Base-by-base conservation (phyloP, 345 rosid genomes). In the Murraya paniculata region DNA sequence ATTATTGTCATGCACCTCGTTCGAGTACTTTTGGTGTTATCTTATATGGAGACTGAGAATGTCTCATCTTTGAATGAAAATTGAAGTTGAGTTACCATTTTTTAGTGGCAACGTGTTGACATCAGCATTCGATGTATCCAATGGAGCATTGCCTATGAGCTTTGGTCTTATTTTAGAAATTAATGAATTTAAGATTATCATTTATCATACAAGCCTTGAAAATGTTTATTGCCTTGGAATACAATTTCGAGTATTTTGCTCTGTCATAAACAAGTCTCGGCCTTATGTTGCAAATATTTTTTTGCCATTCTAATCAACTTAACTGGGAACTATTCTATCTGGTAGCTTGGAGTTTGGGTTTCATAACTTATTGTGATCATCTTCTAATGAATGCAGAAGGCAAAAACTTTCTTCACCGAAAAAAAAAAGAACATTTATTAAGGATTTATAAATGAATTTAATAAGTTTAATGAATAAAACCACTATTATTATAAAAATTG, bases 11-110 rank as follows among this genome's bases (percentile, higher is more conserved):
- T 39, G 14, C 9, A 89, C 90, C 56, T 95, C 93, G 85, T 82
- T 90, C 91, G 2, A 91, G 97, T 81, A 94, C 99, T 48, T 94
- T 94, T 74, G 84, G 91, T 78, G 88, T 86, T 59, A 82, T 97
- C 1, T 68, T 41, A 31, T 87, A 91, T 45, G 89, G 82, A n/a
- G 33, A 7, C 62, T 60, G 93, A 86, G 65, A 76, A 76, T 82
- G 84, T 77, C 58, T 30, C 82, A 9, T 62, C 38, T 39, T 48
- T 70, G 69, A 85, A 83, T 86, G 98, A 91, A 91, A 83, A 82
- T 80, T 82, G 98, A 91, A 86, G 95, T 90, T 80, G 93, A 91
- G 41, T 95, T 98, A 7, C 53, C 73, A 58, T 61, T 81, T 36
- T 56, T 30, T 74, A 74, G 64, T 78, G 83, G 66, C 31, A 41